Base-by-base conservation (phyloP, 139 green algal species). In the Coelastrella sp. region DNA sequence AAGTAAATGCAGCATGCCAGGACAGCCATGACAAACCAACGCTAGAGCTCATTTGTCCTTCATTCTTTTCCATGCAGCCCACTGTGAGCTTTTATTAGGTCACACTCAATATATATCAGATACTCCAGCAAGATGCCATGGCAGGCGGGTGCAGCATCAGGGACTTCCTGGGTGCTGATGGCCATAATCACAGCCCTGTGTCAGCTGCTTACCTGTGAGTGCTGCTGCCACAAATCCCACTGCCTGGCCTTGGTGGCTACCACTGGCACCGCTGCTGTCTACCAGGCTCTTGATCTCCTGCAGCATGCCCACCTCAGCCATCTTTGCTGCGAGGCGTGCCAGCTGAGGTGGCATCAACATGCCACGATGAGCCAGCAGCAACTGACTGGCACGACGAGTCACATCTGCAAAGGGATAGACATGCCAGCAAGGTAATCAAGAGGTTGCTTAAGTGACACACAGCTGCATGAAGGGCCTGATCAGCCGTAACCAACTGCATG, bases 301-400 rank as follows among this genome's bases (percentile, higher is more conserved):
- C n/a, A 57, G 17, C 88, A 88, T 88, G 57, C 88, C 88, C 15
- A 76, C 70, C 88, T 91, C 81, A 17, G 88, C 82, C 88, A 88
- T 88, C 27, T 58, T 78, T 8, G 88, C 88, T 59, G 88, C 88
- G 68, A 91, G 88, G 0, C 88, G 80, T n/a, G 88, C 81, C 68
- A 88, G 88, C 81, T 91, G 80, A 27, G 80, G 76, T 27, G 88
- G 27, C n/a, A 56, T 76, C 80, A 91, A 59, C 63, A 72, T 58
- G 8, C 68, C 57, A 20, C 72, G 80, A 49, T 91, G 88, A n/a
- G 57, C 70, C 68, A 91, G 78, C 88, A 91, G 88, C 80, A 91
- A 81, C 81, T 75, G 80, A 58, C 57, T 70, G 7, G 81, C 88
- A 57, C 65, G 65, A 8, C 58, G 76, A 7, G 88, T 88, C 4